Base-by-base conservation (phyloP, 2,329 filamentous ascomycete genomes). In the Aspergillus uvarum region DNA sequence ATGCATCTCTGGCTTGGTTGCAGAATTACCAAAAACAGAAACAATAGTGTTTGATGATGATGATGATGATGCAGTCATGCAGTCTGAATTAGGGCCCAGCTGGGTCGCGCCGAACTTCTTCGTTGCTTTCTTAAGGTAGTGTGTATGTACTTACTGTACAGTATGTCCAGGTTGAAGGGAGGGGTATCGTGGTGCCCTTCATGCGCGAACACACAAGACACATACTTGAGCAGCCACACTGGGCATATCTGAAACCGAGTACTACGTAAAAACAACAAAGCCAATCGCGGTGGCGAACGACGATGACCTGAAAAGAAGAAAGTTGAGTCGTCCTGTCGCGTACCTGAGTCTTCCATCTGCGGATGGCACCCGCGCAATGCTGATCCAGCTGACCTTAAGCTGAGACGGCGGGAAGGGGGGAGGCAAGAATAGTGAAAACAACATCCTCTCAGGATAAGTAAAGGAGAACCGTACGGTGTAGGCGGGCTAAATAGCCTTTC, bases 1-100 rank as follows among this genome's bases (percentile, higher is more conserved):
- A 58, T 32, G 60, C 59, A 58, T 59, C 53, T 51, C 26, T 42
- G 35, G 47, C 38, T 57, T 60, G 57, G 50, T 59, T 62, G 62
- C 51, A 62, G 56, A 47, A 54, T 47, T 53, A 21, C 64, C 62
- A 61, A 60, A 66, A 66, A 60, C 54, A 63, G 62, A 48, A 65
- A 61, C 56, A 59, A 63, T 58, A 58, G 50, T 53, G 51, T 64
- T 31, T 51, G 35, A 21, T 26, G 52, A 44, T 47, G 47, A 31
- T 32, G 47, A 59, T 26, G 42, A 60, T 61, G 60, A 63, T 63
- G 62, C 50, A 51, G 62, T 49, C 58, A 19, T 59, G 59, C 60
- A 60, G 59, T 32, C 22, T 32, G 19, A 22, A n/a, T 49, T 50
- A 50, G 38, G 50, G 32, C 26, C 38, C 54, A 54, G 29, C 47